A percentile compares a stretch with the other conserved stretches of the same genome.
Evolutionary conservation across 106 monocot species (phyloP).

Genomic region (Apostasia shenzhenica): DNA sequence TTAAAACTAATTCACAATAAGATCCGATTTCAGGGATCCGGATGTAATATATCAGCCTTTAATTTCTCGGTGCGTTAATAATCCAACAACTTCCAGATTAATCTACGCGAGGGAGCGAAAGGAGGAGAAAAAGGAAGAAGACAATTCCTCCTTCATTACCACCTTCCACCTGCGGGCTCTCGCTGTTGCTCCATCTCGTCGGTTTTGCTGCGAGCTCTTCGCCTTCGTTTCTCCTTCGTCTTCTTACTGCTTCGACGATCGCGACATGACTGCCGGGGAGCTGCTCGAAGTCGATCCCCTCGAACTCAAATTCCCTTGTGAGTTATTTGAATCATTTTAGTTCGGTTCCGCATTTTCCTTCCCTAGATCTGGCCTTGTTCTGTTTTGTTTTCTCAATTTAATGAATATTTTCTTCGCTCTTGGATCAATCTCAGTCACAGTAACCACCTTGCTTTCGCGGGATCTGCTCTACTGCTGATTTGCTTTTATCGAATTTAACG

Average conservation of each 20-base stretch:
- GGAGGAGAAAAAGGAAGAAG: too few relatives aligned
- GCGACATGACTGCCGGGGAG: conserved; percentile 32
- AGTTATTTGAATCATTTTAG: not conserved
- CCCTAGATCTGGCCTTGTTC: not conserved
- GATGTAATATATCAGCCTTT: too few relatives aligned
- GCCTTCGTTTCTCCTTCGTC: too few relatives aligned
- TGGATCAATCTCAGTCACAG: not conserved
- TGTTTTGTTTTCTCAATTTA: not conserved
- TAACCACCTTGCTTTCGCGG: not conserved
- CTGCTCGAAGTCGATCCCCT: conserved; percentile 54
- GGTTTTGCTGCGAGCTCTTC: too few relatives aligned
- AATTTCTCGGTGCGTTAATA: too few relatives aligned
- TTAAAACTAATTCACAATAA: too few relatives aligned
- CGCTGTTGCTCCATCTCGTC: too few relatives aligned
- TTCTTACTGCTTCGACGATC: not conserved
- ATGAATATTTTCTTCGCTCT: not conserved
- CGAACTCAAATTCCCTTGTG: conserved; percentile 74
- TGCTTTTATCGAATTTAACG: not conserved
- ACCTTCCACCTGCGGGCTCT: too few relatives aligned
- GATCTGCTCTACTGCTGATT: not conserved
- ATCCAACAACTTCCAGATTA: too few relatives aligned
- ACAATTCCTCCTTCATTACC: too few relatives aligned
- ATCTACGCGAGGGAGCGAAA: too few relatives aligned
- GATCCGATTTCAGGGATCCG: too few relatives aligned
- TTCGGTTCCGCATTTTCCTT: not conserved